Conservation (phyloP, 331 rosid genomes). For the Spiraea crenata region DNA sequence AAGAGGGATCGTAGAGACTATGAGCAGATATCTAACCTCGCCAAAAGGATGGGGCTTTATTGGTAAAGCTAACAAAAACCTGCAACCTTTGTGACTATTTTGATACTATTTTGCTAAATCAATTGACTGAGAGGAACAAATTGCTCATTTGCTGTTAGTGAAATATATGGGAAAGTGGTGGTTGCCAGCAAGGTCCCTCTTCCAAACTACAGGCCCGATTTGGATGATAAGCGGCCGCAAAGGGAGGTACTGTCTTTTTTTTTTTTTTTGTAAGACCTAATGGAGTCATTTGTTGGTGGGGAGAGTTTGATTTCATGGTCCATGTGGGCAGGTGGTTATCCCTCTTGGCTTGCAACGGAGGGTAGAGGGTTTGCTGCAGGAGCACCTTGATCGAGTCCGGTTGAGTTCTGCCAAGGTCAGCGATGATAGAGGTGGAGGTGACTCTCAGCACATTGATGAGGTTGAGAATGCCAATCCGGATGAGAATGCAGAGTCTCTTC, state of each 20-base stretch:
- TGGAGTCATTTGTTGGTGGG: constrained; percentile 18
- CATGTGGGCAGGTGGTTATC: constrained; percentile 59
- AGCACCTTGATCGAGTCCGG: constrained; percentile 71
- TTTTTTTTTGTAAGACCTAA: constrained; percentile 16
- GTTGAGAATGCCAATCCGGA: constrained; percentile 44
- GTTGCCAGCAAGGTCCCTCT: constrained; percentile 98
- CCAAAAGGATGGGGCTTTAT: constrained; percentile 88
- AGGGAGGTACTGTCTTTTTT: constrained; percentile 62
- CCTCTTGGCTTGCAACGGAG: constrained; percentile 95
- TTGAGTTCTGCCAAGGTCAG: constrained; percentile 47
- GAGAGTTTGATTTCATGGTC: constrained; percentile 10
- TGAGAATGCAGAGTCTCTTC: constrained; percentile 53
- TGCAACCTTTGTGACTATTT: neutral
- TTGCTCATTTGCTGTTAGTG: constrained; percentile 39
- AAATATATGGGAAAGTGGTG: constrained; percentile 80
- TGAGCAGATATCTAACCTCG: constrained; percentile 91
- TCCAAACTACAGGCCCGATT: constrained; percentile 94
- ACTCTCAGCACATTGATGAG: constrained; percentile 40
- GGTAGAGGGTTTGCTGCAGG: constrained; percentile 90
- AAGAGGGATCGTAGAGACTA: constrained; percentile 90
- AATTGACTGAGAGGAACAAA: neutral
- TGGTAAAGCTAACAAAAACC: constrained; percentile 43
- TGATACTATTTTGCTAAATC: constrained; percentile 7
- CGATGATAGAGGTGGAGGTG: constrained; percentile 39
- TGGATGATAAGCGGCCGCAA: constrained; percentile 98